Percentiles rank a stretch among this genome's conserved stretches.
Conservation (phyloP, 139 green algal genomes). For the Eudorina sp. region DNA sequence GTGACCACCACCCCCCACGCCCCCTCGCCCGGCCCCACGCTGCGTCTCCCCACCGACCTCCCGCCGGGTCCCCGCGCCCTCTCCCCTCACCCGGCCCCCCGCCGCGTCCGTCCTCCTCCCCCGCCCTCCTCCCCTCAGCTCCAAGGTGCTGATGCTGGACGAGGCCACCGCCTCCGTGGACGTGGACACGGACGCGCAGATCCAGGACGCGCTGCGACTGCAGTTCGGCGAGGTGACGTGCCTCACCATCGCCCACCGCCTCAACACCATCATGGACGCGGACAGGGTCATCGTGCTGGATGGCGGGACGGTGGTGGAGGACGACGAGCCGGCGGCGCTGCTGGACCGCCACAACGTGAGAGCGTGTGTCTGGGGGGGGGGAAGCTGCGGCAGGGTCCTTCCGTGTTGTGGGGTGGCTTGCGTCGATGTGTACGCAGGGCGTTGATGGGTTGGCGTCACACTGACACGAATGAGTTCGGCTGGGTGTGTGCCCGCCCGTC, state of each 20-base stretch:
- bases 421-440: too few species aligned
- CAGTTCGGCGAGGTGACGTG: conserved; percentile 88
- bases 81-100: too few species aligned
- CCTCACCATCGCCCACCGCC: conserved; percentile 91
- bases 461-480: too few species aligned
- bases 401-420: too few species aligned
- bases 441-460: too few species aligned
- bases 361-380: too few species aligned
- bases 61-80: too few species aligned
- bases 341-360: conserved; percentile 53
- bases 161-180: conserved; percentile 95
- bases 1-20: too few species aligned
- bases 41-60: too few species aligned
- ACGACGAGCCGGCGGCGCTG: conserved; percentile 59
- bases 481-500: too few species aligned
- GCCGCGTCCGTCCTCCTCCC: background rate
- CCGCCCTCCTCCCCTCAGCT: conserved; percentile 29
- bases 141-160: conserved; percentile 91
- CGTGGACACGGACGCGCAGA: conserved; percentile 75
- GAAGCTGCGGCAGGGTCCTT: too few species aligned
- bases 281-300: conserved; percentile 67
- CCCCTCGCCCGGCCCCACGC: too few species aligned
- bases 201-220: conserved; percentile 87
- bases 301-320: conserved; percentile 58
- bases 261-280: conserved; percentile 84